Evolutionary conservation across 1,284 basidiomycete species (phyloP), one percentile per base, ranked within the genome.

Genomic region (Sanghuangporus sanghuang): DNA sequence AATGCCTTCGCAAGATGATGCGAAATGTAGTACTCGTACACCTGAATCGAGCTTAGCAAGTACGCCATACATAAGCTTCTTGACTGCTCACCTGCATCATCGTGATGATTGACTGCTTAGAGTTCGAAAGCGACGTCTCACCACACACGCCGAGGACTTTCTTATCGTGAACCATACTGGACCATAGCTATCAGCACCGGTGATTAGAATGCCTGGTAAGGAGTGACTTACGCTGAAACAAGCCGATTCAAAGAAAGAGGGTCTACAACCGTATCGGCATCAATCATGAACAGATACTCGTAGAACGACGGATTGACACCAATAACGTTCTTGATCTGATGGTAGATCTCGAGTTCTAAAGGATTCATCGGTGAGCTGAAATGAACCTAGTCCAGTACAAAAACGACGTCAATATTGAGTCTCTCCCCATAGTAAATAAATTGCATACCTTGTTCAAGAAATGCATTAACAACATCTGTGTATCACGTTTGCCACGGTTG

Each of bases 251-350:
- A 78, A 4, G 93, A 94, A 68, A 89, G 77, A 27, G 92, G 86
- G 63, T 93, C 88, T 39, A 96, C 94, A 23, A 90, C 93, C 0
- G 97, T 99, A 85, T 99, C 96, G 67, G 96, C 96, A 78, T 99
- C 96, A 55, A 99, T 89, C 77, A 92, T 96, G 81, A 99, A 92
- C 67, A 97, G 74, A 73, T 98, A 98, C 76, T 98, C 96, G 78
- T 98, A 99, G 79, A 98, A 98, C 0, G 93, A 90, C 8, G 96
- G 96, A 75, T 99, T 96, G 71, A 99, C 94, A 75, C 96, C 96
- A 70, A 99, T 98, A 61, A 99, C 95, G 73, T 99, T 98, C 84
- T 97, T 94, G 83, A 99, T 96, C 77, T 99, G 96, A 74, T 99
- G 97, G 73, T 96, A 98, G 75, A 99, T 93, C 79, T 99, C 96